These are phyloP conservation scores for Thielaviopsis cerberus DNA, from an alignment of 2,329 filamentous ascomycete species.

Conservation along the genomic window DNA sequence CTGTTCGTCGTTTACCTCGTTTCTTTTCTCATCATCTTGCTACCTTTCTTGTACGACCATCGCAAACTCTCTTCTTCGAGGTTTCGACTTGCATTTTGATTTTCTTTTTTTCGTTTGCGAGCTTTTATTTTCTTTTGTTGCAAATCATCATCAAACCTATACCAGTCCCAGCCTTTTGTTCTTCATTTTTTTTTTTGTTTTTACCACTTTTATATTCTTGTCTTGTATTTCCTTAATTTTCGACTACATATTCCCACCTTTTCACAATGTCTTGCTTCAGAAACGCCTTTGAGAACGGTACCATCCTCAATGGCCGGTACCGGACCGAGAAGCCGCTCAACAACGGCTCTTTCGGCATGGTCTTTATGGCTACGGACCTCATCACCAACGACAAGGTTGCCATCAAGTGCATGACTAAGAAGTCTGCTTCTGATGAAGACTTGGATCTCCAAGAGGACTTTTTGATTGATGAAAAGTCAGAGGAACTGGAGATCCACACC, in stretches of 20 bases:
- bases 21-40: not conserved
- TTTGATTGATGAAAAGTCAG: slow-evolving; percentile 63
- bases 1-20: not conserved
- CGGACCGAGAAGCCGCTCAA: slow-evolving; percentile 86
- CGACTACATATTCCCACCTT: slow-evolving; percentile 11
- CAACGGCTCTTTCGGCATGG: slow-evolving; percentile 97
- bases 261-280: slow-evolving; percentile 63
- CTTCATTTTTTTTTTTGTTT: slow-evolving; percentile 5
- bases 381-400: slow-evolving; percentile 64
- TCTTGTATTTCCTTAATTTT: slow-evolving; percentile 13
- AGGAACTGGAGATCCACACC: slow-evolving; percentile 63
- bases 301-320: slow-evolving; percentile 75
- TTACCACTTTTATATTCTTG: slow-evolving; percentile 6
- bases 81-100: not conserved
- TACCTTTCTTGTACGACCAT: slow-evolving; percentile 13
- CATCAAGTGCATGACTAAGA: slow-evolving; percentile 91
- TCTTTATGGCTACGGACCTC: slow-evolving; percentile 76
- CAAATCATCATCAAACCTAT: slow-evolving; percentile 5
- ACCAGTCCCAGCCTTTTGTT: slow-evolving; percentile 12
- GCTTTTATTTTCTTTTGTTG: slow-evolving; percentile 2
- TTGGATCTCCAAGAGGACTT: slow-evolving; percentile 27
- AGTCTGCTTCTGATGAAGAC: slow-evolving; percentile 30
- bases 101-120: slow-evolving; percentile 3
- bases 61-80: slow-evolving; percentile 8
- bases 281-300: slow-evolving; percentile 60